Evolutionary conservation across 768 basidiomycete species (phyloP), one percentile per base, ranked within the genome.

Genomic region (Psilocybe subaeruginosa): DNA sequence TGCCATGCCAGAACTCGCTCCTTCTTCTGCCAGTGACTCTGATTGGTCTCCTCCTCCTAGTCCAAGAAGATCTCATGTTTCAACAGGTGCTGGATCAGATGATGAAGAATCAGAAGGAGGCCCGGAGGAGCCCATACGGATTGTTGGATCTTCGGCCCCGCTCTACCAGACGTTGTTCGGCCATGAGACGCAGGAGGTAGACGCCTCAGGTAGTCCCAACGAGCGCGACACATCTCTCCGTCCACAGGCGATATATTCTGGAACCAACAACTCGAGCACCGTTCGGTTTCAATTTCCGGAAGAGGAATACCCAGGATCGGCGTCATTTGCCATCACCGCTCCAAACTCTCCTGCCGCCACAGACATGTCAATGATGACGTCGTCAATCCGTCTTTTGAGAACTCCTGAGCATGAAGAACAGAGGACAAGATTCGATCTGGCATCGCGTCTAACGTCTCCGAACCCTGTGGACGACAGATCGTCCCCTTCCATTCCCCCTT

Each of bases 281-380:
- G 57, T 58, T 51, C 57, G 57, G 3, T 58, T 58, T 29, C 27
- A 58, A 12, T 8, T 43, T 51, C 39, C 50, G 19, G 49, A 51
- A 23, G 37, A 58, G 14, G 29, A 43, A 23, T 19, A 33, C n/a
- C n/a, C 27, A 6, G 29, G 4, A 8, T 46, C 8, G 2, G 19
- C 23, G 12, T 30, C 23, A 9, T 41, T 27, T 9, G 33, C 6
- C 23, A 23, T 23, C 14, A 50, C 33, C 5, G 41, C 41, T 8
- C 35, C 56, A 8, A 43, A 37, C 33, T 50, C 57, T 3, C 57
- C 57, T 2, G 37, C 48, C 9, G 17, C 14, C 4, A 43, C 57
- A 6, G 57, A 58, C 23, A 37, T 30, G 23, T 59, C 50, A 3
- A 33, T 53, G 17, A 54, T 48, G 51, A 51, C 58, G 14, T 43